Percentiles rank a stretch among this genome's conserved stretches.
Evolutionary conservation across 352 stramenopile species (phyloP).

Genomic region (Pythium coloratum): DNA sequence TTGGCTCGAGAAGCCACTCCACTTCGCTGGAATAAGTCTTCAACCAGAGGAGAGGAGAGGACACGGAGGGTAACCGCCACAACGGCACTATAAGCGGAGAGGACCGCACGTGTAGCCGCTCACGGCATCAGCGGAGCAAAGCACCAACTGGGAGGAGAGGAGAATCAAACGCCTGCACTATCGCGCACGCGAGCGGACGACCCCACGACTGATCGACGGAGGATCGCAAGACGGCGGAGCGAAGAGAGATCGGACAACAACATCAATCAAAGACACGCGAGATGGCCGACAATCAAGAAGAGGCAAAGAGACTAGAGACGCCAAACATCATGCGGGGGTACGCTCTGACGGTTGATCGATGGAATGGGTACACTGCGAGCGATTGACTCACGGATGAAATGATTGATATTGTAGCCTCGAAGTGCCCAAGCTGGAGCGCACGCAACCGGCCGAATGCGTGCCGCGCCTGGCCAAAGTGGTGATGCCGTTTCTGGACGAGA

Average conservation of each 20-base stretch:
- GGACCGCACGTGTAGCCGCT: not conserved
- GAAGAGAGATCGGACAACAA: not conserved
- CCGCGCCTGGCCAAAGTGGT: slow-evolving; percentile 24
- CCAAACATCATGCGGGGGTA: slow-evolving; percentile 7
- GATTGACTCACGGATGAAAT: not conserved
- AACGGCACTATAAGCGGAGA: not conserved
- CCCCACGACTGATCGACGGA: not conserved
- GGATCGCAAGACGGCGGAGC: not conserved
- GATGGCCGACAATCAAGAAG: not conserved
- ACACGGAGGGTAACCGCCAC: not conserved
- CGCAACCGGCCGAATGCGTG: slow-evolving; percentile 11
- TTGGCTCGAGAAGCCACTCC: slow-evolving; percentile 12
- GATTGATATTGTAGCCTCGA: not conserved
- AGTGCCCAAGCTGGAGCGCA: slow-evolving; percentile 17
- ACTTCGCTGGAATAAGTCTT: not conserved
- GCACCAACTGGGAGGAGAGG: slow-evolving; percentile 1
- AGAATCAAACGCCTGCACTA: not conserved
- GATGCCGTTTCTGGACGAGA: slow-evolving; percentile 35
- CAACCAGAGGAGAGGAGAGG: not conserved
- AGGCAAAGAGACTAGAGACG: slow-evolving; percentile 3
- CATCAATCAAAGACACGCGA: slow-evolving; percentile 1
- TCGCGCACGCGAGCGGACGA: not conserved
- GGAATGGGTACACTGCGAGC: not conserved
- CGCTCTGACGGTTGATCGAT: not conserved
- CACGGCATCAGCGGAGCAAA: not conserved